Base-by-base conservation (phyloP, 2,329 filamentous ascomycete species). In the Stachybotrys elegans region DNA sequence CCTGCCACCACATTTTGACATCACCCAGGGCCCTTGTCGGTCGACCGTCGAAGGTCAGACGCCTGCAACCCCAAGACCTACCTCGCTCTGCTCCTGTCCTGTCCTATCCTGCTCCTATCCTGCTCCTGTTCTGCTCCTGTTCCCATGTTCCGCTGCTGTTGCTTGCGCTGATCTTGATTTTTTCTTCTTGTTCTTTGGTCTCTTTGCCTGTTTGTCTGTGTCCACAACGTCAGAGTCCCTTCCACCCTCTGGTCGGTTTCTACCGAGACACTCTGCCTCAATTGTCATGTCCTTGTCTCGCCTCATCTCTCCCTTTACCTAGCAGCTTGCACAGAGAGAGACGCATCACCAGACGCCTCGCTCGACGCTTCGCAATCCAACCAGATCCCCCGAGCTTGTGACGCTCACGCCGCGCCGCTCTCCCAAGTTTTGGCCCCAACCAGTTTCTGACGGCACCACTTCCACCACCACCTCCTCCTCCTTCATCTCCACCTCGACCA, bases 1-100 rank as follows among this genome's bases (percentile, higher is more conserved):
- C 49, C 52, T 55, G 57, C 58, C 58, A 60, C 58, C 58, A 38
- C 46, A 52, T 60, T 60, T 60, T 51, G 57, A 54, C 57, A 56
- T 56, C 52, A 59, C 57, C 54, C 51, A 55, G 50, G 47, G 46
- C 41, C 50, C 51, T 45, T 43, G 32, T 22, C 39, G 22, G 45
- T 25, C 27, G 43, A 40, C 50, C 47, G 48, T 43, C 42, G 31
- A 31, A 37, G 13, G 20, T 40, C 19, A 38, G 35, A n/a, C 37
- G 19, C 19, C 43, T 16, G 23, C 50, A 36, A 35, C 47, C 39
- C 45, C 45, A 43, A 39, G 42, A 40, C 37, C 38, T 22, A 29
- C n/a, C 38, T 40, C 22, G 22, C 22, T 9, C 23, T 40, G 34
- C 13, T 20, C 34, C 19, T 36, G 16, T 20, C 34, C 21, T 17